These are phyloP conservation scores for Phialophora verrucosa DNA, from an alignment of 2,329 filamentous ascomycete genomes.

Conservation along the genomic window DNA sequence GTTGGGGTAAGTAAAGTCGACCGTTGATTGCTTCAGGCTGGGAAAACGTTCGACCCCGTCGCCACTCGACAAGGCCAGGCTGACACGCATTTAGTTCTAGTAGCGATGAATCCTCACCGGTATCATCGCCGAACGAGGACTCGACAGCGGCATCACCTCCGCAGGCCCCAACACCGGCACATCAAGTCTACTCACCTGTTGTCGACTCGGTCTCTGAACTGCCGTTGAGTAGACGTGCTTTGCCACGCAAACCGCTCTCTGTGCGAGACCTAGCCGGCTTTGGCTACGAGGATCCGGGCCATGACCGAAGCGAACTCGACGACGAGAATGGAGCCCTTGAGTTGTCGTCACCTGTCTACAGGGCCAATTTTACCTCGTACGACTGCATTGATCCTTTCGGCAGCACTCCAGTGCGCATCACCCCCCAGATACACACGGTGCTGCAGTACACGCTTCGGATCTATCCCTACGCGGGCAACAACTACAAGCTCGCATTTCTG, in stretches of 20 bases:
- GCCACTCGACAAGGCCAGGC: not conserved
- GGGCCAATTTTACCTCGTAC: slow-evolving; percentile 30
- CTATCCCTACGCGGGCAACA: slow-evolving; percentile 35
- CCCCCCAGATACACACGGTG: slow-evolving; percentile 30
- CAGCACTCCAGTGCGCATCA: slow-evolving; percentile 28
- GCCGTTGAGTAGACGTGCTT: not conserved
- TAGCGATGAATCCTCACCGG: slow-evolving; percentile 26
- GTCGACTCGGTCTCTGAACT: slow-evolving; percentile 6
- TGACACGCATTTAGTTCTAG: slow-evolving; percentile 22
- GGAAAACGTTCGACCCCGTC: not conserved
- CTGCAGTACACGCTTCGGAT: slow-evolving; percentile 31
- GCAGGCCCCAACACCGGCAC: slow-evolving; percentile 4
- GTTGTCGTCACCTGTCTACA: slow-evolving; percentile 25
- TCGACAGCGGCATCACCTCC: slow-evolving; percentile 5
- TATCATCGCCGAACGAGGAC: slow-evolving; percentile 22
- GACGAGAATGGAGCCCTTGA: slow-evolving; percentile 27
- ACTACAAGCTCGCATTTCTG: slow-evolving; percentile 35
- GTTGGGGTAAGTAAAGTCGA: slow-evolving; percentile 17
- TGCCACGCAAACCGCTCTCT: slow-evolving; percentile 10
- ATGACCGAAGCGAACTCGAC: slow-evolving; percentile 7
- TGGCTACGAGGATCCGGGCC: slow-evolving; percentile 2
- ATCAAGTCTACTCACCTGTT: slow-evolving; percentile 4
- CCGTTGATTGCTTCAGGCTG: not conserved
- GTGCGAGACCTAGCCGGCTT: slow-evolving; percentile 4
- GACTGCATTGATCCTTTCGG: slow-evolving; percentile 35